These are phyloP conservation scores for Stephania japonica DNA, from an alignment of 164 flowering plant genomes.

Conservation along the genomic window DNA sequence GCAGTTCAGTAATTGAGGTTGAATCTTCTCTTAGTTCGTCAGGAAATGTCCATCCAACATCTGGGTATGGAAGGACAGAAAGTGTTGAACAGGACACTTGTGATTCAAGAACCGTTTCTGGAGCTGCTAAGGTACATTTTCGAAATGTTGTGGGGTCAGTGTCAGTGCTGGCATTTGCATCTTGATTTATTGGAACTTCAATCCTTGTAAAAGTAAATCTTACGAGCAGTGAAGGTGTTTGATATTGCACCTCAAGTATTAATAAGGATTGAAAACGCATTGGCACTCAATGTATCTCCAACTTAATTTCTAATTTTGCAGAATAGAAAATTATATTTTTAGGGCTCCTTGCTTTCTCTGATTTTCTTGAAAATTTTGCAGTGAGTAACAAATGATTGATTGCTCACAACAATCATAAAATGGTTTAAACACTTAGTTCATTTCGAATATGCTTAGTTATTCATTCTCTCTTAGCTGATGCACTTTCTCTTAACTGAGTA, in stretches of 20 bases:
- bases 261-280: no score
- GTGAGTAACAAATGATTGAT: not conserved
- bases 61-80: conserved; percentile 39
- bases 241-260: not conserved
- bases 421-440: not conserved
- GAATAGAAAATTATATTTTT: not conserved
- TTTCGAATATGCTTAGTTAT: not conserved
- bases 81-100: conserved; percentile 56
- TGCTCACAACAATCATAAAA: no score
- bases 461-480: not conserved
- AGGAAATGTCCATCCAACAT: conserved; percentile 33
- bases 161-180: not conserved
- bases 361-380: not conserved
- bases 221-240: not conserved
- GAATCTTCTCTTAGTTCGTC: conserved; percentile 67
- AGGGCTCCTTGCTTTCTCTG: not conserved
- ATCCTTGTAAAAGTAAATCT: not conserved
- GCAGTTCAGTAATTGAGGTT: conserved; percentile 49
- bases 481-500: not conserved
- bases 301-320: not conserved
- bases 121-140: conserved; percentile 45
- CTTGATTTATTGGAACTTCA: conserved; percentile 3
- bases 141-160: not conserved
- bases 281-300: not conserved
- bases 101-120: conserved; percentile 44